Base-by-base conservation (phyloP, 169 alveolate genomes). In the Babesia bovis region DNA sequence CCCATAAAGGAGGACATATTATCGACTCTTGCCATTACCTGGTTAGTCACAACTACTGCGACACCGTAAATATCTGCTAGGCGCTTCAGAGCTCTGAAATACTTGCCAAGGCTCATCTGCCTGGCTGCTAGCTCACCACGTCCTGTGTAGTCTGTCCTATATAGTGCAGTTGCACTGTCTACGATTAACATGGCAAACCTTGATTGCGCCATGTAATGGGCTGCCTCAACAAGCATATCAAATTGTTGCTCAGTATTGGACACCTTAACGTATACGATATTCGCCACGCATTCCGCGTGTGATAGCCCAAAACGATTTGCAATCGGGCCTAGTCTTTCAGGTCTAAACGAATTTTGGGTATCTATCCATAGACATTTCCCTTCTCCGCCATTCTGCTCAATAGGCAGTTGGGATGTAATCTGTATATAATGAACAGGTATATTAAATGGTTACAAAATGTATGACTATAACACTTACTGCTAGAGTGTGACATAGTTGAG, bases 261-360 rank as follows among this genome's bases (percentile, higher is more conserved):
- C 32, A 99, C 99, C 63, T 98, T 88, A 9, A 99, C 99, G 85
- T 94, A 96, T 25, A 97, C 96, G 61, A 98, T 97, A 87, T 98
- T 98, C 45, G 96, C 99, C 57, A 97, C 95, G 52, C 97, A 98
- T 83, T 95, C 96, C 50, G 94, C 83, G 40, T 98, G 96, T 61
- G 96, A 97, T 52, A 97, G 87, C 25, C 97, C 96, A 81, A 94
- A 97, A 70, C 99, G 91, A 69, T 96, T 96, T 30, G 99, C 99
- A 23, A 98, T 98, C 26, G 96, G 93, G 30, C 85, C 93, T 41
- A 98, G 93, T 76, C 99, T 94, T 75, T 98, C 99, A 1, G 99
- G 99, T 32, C 99, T 92, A 85, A 98, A 98, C 25, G 99, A 96
- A 45, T 99, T 99, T 85, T 98, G 99, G n/a, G 99, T 97, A 90